These are phyloP conservation scores for Yarrowia keelungensis DNA, from an alignment of 805 yeast species.

Conservation along the genomic window DNA sequence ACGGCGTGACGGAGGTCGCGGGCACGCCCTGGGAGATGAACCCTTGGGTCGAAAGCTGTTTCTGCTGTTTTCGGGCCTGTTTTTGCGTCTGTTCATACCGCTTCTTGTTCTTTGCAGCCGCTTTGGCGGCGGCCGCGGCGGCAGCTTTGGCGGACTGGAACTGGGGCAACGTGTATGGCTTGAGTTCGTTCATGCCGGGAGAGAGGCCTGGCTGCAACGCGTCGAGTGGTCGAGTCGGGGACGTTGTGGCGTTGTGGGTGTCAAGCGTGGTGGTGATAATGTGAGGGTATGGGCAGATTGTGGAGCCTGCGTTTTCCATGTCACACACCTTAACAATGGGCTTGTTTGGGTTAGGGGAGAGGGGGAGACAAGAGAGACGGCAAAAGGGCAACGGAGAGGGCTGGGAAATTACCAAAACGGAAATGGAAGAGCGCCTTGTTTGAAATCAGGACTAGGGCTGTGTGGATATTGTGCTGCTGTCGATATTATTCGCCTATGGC, in stretches of 20 bases:
- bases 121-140: constrained; percentile 32
- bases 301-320: constrained; percentile 31
- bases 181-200: constrained; percentile 33
- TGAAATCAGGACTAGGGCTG: too few species aligned
- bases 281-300: constrained; percentile 36
- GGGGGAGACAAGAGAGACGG: background rate
- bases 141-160: constrained; percentile 38
- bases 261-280: constrained; percentile 24
- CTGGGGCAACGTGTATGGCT: constrained; percentile 39
- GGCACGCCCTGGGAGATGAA: constrained; percentile 16
- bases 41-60: constrained; percentile 2
- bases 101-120: constrained; percentile 34
- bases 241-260: constrained; percentile 21
- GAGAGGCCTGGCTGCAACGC: constrained; percentile 17
- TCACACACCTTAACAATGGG: constrained; percentile 10
- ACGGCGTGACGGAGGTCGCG: background rate
- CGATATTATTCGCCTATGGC: too few species aligned
- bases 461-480: too few species aligned
- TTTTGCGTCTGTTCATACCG: constrained; percentile 31
- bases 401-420: too few species aligned
- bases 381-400: too few species aligned
- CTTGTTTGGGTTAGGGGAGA: constrained; percentile 26
- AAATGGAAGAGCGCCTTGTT: too few species aligned
- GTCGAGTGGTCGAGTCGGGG: background rate
- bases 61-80: constrained; percentile 30